These are phyloP conservation scores for Pisolithus orientalis DNA, from an alignment of 768 basidiomycete genomes.

Conservation along the genomic window DNA sequence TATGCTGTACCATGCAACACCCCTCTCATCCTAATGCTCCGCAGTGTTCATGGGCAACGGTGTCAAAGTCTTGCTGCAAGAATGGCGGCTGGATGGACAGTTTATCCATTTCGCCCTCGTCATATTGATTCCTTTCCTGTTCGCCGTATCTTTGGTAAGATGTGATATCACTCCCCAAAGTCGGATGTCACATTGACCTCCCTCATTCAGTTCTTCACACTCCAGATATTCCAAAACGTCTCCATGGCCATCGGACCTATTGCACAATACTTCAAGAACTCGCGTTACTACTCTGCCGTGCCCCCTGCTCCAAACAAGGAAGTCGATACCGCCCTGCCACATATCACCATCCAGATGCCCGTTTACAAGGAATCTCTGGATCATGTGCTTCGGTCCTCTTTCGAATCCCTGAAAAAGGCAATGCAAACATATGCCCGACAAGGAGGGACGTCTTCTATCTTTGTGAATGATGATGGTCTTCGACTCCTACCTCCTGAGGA, in stretches of 20 bases:
- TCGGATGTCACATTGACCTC: not conserved
- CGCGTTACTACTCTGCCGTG: slow-evolving; percentile 46
- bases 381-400: slow-evolving; percentile 44
- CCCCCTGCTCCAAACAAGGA: slow-evolving; percentile 37
- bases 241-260: slow-evolving; percentile 44
- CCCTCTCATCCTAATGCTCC: not conserved
- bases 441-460: slow-evolving; percentile 53
- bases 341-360: slow-evolving; percentile 51
- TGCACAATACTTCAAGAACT: slow-evolving; percentile 45
- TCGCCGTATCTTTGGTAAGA: slow-evolving; percentile 40
- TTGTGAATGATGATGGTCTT: slow-evolving; percentile 60
- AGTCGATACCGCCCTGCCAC: slow-evolving; percentile 40
- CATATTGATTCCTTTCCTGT: slow-evolving; percentile 34
- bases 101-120: slow-evolving; percentile 37
- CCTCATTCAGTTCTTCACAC: slow-evolving; percentile 31
- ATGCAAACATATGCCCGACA: slow-evolving; percentile 62
- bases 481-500: slow-evolving; percentile 43
- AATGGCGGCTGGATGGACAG: slow-evolving; percentile 44
- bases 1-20: not conserved
- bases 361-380: slow-evolving; percentile 54
- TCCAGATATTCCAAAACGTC: slow-evolving; percentile 35
- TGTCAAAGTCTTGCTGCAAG: slow-evolving; percentile 51
- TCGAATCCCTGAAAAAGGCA: slow-evolving; percentile 51
- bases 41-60: slow-evolving; percentile 63
- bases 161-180: not conserved